Evolutionary conservation across 306 rosid genomes (phyloP).

Genomic region (Cicer arietinum): DNA sequence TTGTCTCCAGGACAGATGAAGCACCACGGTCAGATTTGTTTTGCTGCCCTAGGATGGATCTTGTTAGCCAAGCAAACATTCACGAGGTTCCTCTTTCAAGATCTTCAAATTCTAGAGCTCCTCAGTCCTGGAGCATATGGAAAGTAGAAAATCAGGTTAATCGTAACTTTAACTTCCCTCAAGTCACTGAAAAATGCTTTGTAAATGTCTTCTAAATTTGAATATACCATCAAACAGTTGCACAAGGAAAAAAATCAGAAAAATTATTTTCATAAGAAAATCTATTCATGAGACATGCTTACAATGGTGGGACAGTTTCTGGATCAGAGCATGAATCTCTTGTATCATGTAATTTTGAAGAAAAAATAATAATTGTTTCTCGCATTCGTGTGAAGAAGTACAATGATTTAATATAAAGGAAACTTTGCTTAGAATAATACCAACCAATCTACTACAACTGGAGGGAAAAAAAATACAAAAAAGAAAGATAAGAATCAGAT

Average conservation of each 20-base stretch:
- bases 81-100: conserved; percentile 85
- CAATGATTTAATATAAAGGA: background rate
- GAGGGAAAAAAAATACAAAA: background rate
- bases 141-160: conserved; percentile 91
- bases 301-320: background rate
- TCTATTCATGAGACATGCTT: too few species aligned
- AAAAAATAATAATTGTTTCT: background rate
- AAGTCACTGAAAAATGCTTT: background rate
- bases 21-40: conserved; percentile 67
- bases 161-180: conserved; percentile 32
- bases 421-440: background rate
- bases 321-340: background rate
- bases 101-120: conserved; percentile 77
- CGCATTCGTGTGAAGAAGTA: background rate
- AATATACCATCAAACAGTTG: too few species aligned
- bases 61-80: conserved; percentile 86
- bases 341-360: conserved; percentile 7
- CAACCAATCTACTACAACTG: conserved; percentile 15
- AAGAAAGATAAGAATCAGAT: background rate
- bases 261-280: too few species aligned
- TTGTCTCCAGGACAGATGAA: conserved; percentile 80
- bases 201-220: conserved; percentile 9
- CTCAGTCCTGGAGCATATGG: conserved; percentile 99
- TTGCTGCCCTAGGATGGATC: conserved; percentile 99
- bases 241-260: too few species aligned